Base-by-base conservation (phyloP, 2,329 filamentous ascomycete genomes). In the Cladosporium sp. region DNA sequence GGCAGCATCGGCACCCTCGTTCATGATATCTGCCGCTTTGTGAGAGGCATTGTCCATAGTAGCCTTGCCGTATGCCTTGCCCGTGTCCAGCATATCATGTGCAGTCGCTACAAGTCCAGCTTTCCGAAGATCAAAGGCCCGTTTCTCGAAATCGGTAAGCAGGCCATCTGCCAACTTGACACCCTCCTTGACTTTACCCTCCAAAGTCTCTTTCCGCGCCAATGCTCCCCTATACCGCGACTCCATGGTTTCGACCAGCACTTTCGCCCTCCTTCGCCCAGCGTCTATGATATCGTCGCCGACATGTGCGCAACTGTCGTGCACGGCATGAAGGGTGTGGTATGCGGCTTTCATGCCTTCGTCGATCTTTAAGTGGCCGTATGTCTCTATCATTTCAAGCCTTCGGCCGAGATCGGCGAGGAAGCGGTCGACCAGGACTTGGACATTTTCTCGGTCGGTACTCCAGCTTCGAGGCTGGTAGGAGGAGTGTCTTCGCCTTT, bases 191-290 rank as follows among this genome's bases (percentile, higher is more conserved):
- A 92, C 90, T 72, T 97, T 97, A 60, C 95, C 90, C 62, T 93
- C 89, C 60, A 97, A 72, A 0, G 89, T 91, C 64, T 88, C 91
- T 56, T 91, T 89, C 2, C 86, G 87, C 13, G 80, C 84, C 56
- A 98, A 71, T 1, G 87, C 90, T 59, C 93, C 88, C 55, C 94
- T 85, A 69, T 96, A 98, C 56, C 88, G 80, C 22, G 79, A 78
- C 68, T 98, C 93, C 12, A 98, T 75, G 0, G 90, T 95, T 61
- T 97, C 92, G 29, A 98, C 89, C 73, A 97, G 84, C 52, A 97
- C 82, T 56, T 88, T 86, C 53, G 94, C 83, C 53, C 90, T 81
- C 56, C 88, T 82, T 46, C 88, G 84, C 18, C 93, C 91, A 32
- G 87, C 88, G 50, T 90, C 93, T 58, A 97, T 82, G 40, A 96